These are phyloP conservation scores for Plasmodium fragile DNA, from an alignment of 169 alveolate species.

Conservation along the genomic window DNA sequence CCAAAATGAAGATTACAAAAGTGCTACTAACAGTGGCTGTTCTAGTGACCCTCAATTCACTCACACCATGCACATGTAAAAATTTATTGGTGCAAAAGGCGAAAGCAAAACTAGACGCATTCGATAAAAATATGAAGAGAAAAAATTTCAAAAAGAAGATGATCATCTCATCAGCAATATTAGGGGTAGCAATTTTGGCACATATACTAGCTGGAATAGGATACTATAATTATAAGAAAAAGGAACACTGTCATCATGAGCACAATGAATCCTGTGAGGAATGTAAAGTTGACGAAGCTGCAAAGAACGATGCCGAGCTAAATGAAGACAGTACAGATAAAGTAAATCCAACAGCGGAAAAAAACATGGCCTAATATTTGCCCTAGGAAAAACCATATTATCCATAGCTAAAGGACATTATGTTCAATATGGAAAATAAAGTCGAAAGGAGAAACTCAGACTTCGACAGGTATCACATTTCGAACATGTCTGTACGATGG, in stretches of 20 bases:
- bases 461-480: conserved; percentile 9
- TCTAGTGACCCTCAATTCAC: neutral
- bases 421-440: conserved; percentile 23
- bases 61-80: conserved; percentile 24
- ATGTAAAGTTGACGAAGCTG: neutral
- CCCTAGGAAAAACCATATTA: neutral
- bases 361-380: conserved; percentile 15
- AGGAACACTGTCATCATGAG: neutral
- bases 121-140: conserved; percentile 24
- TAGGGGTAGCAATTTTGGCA: conserved; percentile 29
- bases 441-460: conserved; percentile 13
- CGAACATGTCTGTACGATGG: conserved; percentile 27
- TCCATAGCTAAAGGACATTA: conserved; percentile 14
- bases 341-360: neutral
- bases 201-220: conserved; percentile 12
- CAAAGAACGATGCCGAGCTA: neutral
- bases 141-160: conserved; percentile 25
- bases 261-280: neutral
- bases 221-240: conserved; percentile 19
- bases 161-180: neutral
- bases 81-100: neutral
- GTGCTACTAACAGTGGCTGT: neutral
- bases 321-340: neutral
- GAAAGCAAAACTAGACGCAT: neutral
- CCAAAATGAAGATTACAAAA: conserved; percentile 27